Evolutionary conservation across 495 filamentous ascomycete species (phyloP).

Genomic region (Hyaloscypha bicolor): DNA sequence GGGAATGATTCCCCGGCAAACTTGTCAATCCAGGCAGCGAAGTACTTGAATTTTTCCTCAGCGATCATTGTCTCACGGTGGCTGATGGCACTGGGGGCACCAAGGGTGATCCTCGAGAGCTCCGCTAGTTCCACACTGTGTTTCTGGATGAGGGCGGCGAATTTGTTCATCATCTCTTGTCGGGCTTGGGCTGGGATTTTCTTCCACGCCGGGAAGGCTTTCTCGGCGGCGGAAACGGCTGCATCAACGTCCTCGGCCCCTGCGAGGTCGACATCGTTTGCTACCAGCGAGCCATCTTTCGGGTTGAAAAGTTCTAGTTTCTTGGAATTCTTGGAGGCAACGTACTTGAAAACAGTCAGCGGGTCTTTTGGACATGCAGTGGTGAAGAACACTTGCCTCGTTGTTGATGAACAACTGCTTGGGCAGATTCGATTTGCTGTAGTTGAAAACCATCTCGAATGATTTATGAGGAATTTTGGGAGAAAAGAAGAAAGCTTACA

Average conservation of each 20-base stretch:
- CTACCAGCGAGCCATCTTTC: constrained; percentile 40
- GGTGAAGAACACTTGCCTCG: constrained; percentile 31
- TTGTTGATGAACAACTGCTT: constrained; percentile 50
- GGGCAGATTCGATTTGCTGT: constrained; percentile 39
- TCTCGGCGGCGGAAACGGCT: constrained; percentile 65
- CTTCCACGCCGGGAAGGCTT: constrained; percentile 75
- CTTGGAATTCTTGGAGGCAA: constrained; percentile 41
- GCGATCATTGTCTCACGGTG: constrained; percentile 33
- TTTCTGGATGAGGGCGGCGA: constrained; percentile 59
- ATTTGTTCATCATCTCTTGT: constrained; percentile 71
- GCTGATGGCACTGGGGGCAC: constrained; percentile 37
- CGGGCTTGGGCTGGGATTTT: constrained; percentile 60
- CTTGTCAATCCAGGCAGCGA: constrained; percentile 51
- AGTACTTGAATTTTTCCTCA: constrained; percentile 39
- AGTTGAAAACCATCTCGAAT: constrained; percentile 33
- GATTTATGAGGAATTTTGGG: background rate
- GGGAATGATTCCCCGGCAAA: constrained; percentile 46
- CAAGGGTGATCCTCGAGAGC: constrained; percentile 39
- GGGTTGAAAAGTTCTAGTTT: constrained; percentile 45
- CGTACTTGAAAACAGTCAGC: constrained; percentile 31
- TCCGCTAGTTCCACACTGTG: constrained; percentile 36
- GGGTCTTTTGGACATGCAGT: background rate
- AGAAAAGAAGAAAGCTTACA: too few relatives aligned
- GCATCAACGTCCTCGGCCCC: constrained; percentile 51
- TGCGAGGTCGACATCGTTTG: constrained; percentile 52